phyloP scores from a whole-genome alignment of 306 rosid genomes.

The Vicia sativa region DNA sequence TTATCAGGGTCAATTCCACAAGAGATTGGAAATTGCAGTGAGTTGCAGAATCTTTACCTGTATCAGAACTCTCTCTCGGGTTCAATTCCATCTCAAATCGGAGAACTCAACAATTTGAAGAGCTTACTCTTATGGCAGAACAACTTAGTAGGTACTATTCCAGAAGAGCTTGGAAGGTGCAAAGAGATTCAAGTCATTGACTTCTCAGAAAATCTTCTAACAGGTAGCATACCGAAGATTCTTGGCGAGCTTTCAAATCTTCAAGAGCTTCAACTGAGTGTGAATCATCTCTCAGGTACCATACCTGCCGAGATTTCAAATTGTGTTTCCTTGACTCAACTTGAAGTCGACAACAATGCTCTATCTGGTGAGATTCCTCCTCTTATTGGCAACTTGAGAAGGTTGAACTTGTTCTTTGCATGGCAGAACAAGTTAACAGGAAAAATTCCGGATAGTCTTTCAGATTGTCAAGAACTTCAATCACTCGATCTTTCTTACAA shows the following conservation, averaged over 20 bases:
- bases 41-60: conserved; percentile 69
- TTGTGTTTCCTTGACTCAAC: conserved; percentile 60
- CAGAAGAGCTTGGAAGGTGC: conserved; percentile 77
- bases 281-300: conserved; percentile 71
- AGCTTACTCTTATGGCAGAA: conserved; percentile 80
- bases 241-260: conserved; percentile 68
- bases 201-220: conserved; percentile 75
- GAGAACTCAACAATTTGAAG: conserved; percentile 62
- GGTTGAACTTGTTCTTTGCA: conserved; percentile 68
- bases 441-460: conserved; percentile 70
- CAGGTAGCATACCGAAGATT: conserved; percentile 77
- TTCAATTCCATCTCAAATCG: conserved; percentile 64
- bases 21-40: conserved; percentile 85
- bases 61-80: conserved; percentile 79
- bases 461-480: conserved; percentile 66
- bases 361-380: conserved; percentile 78
- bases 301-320: conserved; percentile 79
- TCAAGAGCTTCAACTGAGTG: conserved; percentile 80
- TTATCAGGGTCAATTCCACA: conserved; percentile 78
- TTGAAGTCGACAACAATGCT: conserved; percentile 84
- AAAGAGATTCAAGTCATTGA: conserved; percentile 63
- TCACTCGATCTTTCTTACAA: conserved; percentile 86
- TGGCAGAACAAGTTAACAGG: conserved; percentile 90
- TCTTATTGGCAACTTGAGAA: conserved; percentile 70
- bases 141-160: conserved; percentile 73